Conservation (phyloP, 345 rosid species). For the Bretschneidera sinensis region DNA sequence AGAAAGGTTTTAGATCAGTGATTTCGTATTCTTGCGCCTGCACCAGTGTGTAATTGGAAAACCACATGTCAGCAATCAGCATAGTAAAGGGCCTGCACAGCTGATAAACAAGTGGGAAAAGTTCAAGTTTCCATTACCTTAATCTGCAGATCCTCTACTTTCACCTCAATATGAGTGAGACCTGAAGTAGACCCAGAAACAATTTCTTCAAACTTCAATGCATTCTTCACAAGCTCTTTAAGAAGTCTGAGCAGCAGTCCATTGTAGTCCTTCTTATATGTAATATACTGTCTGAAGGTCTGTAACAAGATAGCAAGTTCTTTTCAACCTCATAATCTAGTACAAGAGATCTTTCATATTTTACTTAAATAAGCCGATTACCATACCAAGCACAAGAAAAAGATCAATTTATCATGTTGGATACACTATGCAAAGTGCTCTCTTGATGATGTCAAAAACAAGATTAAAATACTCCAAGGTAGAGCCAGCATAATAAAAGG, state of each 20-base stretch:
- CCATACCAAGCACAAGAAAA: background rate
- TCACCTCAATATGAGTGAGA: constrained; percentile 53
- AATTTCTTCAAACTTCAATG: constrained; percentile 81
- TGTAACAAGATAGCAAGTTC: constrained; percentile 21
- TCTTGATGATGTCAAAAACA: background rate
- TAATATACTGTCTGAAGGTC: constrained; percentile 89
- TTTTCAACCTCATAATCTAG: too few species aligned
- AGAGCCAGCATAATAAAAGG: too few species aligned
- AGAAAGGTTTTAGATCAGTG: constrained; percentile 66
- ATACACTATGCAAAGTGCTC: background rate
- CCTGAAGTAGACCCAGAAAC: constrained; percentile 66
- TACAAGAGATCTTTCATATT: background rate
- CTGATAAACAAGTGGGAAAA: background rate
- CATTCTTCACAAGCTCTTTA: constrained; percentile 73
- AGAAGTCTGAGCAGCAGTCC: constrained; percentile 76
- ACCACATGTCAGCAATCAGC: background rate
- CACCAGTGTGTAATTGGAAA: constrained; percentile 7
- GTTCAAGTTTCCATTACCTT: constrained; percentile 42
- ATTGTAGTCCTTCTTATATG: constrained; percentile 86
- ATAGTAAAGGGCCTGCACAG: background rate
- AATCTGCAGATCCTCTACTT: constrained; percentile 63
- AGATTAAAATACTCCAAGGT: background rate
- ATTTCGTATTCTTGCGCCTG: constrained; percentile 92
- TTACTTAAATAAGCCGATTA: too few species aligned
- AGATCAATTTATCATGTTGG: background rate